These are phyloP conservation scores for Priceomyces carsonii DNA, from an alignment of 805 yeast species.

Conservation along the genomic window DNA sequence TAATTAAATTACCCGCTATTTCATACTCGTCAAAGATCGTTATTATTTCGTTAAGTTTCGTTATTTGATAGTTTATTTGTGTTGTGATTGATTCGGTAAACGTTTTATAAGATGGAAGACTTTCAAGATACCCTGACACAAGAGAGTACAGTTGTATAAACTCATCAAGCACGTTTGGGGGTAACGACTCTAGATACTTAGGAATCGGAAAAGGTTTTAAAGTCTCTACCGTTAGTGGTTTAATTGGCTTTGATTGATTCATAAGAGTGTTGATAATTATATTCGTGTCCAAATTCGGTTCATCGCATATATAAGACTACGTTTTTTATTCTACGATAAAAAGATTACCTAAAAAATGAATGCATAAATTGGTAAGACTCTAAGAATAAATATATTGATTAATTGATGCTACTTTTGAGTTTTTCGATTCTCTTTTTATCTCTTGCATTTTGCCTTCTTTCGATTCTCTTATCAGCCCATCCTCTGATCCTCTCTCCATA, in stretches of 20 bases:
- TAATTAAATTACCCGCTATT: constrained; percentile 19
- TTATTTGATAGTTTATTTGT: constrained; percentile 16
- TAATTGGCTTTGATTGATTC: constrained; percentile 2
- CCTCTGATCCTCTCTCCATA: constrained; percentile 37
- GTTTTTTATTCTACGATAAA: no score
- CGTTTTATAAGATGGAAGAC: constrained; percentile 20
- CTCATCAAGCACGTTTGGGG: constrained; percentile 23
- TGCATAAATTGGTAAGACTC: no score
- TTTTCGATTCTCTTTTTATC: constrained; percentile 21
- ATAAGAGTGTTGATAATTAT: no score
- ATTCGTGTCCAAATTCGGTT: no score
- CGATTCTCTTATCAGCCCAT: constrained; percentile 34
- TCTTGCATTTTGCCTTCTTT: constrained; percentile 20
- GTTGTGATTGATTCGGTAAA: constrained; percentile 11
- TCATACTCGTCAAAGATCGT: constrained; percentile 21
- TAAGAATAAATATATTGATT: no score
- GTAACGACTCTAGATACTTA: constrained; percentile 28
- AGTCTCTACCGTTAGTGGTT: constrained; percentile 9
- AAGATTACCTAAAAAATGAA: no score
- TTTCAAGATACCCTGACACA: constrained; percentile 31
- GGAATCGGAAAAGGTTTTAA: constrained; percentile 26
- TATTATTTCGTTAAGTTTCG: constrained; percentile 21
- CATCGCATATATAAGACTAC: no score
- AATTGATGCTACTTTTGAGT: constrained; percentile 12
- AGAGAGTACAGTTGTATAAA: constrained; percentile 28